phyloP scores from a whole-genome alignment of 768 basidiomycete genomes.

The Boletus vinaceobasis region DNA sequence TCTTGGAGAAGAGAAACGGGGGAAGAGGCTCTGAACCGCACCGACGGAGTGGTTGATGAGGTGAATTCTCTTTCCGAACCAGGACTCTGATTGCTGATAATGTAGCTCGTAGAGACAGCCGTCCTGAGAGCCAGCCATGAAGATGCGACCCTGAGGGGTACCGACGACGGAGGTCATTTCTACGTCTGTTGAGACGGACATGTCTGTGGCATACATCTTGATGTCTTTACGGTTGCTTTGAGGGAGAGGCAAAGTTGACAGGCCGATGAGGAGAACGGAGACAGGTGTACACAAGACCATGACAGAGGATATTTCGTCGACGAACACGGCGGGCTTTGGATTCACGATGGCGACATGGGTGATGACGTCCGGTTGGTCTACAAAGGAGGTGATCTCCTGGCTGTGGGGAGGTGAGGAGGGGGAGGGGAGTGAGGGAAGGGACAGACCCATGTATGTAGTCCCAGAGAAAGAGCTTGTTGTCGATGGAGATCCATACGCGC shows the following conservation, averaged over 20 bases:
- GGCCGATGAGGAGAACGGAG: conserved; percentile 79
- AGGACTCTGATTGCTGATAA: conserved; percentile 86
- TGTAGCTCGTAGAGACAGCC: conserved; percentile 89
- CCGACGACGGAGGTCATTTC: conserved; percentile 85
- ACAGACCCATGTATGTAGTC: conserved; percentile 91
- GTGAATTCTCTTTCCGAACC: conserved; percentile 86
- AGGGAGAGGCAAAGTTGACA: conserved; percentile 50
- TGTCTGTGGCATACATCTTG: conserved; percentile 87
- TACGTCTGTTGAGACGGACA: conserved; percentile 72
- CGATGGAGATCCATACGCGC: conserved; percentile 92
- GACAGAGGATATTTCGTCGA: conserved; percentile 86
- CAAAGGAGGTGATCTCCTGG: conserved; percentile 89
- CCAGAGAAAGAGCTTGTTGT: conserved; percentile 94
- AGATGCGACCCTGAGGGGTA: conserved; percentile 80
- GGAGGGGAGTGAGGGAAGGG: background rate
- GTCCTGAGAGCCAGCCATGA: conserved; percentile 84
- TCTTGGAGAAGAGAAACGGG: conserved; percentile 62
- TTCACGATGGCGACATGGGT: conserved; percentile 84
- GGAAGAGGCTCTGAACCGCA: conserved; percentile 73
- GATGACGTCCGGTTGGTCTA: conserved; percentile 88
- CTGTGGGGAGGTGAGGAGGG: conserved; percentile 35
- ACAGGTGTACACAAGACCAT: conserved; percentile 89
- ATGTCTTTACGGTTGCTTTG: conserved; percentile 62
- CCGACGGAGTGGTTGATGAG: conserved; percentile 86
- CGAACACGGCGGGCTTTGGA: conserved; percentile 83